Evolutionary conservation across 352 stramenopile species (phyloP).

Genomic region (Phytophthora sp.): DNA sequence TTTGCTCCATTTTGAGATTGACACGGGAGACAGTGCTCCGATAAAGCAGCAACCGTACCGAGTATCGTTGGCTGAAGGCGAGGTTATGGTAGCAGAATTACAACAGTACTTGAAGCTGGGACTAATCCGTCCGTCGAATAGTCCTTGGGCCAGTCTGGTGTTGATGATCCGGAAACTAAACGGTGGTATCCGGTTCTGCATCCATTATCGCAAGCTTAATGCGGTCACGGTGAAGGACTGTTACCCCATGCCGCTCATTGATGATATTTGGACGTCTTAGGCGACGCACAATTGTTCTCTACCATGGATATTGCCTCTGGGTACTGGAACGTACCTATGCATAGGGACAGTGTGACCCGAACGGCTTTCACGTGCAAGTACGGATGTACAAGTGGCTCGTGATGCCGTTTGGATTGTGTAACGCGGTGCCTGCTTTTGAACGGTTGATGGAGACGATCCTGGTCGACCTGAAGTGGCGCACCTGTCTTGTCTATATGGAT

Average conservation of each 20-base stretch:
- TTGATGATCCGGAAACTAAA: background rate
- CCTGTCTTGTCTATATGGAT: background rate
- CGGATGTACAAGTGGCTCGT: slow-evolving; percentile 7
- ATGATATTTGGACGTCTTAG: background rate
- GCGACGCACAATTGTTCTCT: background rate
- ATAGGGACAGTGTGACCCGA: background rate
- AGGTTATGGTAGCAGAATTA: background rate
- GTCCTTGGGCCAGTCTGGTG: background rate
- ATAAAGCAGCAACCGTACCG: background rate
- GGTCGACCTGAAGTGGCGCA: background rate
- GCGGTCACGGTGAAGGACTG: background rate
- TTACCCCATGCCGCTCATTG: background rate
- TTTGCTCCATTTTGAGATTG: background rate
- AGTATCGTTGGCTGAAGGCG: background rate
- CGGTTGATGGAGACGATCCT: background rate
- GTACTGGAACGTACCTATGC: background rate
- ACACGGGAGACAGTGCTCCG: background rate
- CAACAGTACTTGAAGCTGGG: background rate
- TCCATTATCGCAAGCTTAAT: background rate
- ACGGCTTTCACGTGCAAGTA: background rate
- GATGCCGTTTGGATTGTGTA: slow-evolving; percentile 9
- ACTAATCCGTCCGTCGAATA: background rate
- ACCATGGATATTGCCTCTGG: background rate
- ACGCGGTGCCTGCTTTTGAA: slow-evolving; percentile 2
- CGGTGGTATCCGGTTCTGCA: background rate